Base-by-base conservation (phyloP, 2,329 filamentous ascomycete genomes). In the Chrysoporthe deuterocubensis region DNA sequence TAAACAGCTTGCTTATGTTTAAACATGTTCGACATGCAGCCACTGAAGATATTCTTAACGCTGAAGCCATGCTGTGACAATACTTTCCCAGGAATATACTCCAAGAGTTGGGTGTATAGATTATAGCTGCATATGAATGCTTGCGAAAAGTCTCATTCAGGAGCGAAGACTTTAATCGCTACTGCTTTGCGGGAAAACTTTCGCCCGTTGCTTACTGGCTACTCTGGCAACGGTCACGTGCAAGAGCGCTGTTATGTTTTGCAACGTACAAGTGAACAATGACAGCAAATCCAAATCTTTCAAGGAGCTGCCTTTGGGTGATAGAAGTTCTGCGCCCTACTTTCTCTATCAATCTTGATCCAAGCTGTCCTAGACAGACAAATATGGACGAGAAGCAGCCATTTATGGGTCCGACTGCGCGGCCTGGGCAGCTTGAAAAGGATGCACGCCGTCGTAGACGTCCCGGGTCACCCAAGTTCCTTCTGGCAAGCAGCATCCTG, bases 371-470 rank as follows among this genome's bases (percentile, higher is more conserved):
- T 13, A 26, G 14, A 32, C 2, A 34, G 68, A 16, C 18, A 13
- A 63, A 0, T 4, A 69, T 69, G 67, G 67, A 69, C 26, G 67
- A 69, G 59, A 69, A 69, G 64, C 59, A 59, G 60, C 64, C 67
- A 16, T 67, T 69, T 21, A 43, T 69, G 37, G 52, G 32, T 34
- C 54, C 54, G 3, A 56, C 40, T 9, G 21, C 18, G 44, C 21
- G 44, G 44, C 2, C 32, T 60, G 54, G 59, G 32, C 64, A n/a
- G 37, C 64, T 14, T 54, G 44, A 18, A 42, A 18, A 7, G 16
- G 32, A 18, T 54, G 26, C 11, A 16, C 46, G 34, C 18, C 61
- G 44, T 34, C 40, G 26, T 4, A 44, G 40, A 43, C 54, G 34
- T 21, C 48, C 26, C 64, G 37, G 42, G 18, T 26, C 58, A 18